Conservation (phyloP, 306 rosid species). For the Hippophae tibetana region DNA sequence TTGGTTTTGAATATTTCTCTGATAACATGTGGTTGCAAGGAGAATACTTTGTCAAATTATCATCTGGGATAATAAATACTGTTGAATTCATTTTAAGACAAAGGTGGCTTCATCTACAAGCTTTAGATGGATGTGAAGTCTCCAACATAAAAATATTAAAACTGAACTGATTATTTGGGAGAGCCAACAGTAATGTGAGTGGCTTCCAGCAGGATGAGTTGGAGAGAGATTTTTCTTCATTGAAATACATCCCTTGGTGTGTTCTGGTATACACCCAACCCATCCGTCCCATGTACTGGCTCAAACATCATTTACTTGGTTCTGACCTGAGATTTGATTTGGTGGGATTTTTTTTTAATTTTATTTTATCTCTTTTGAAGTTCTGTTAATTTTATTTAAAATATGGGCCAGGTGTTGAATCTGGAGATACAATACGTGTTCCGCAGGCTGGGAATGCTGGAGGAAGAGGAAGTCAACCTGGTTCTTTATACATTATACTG, state of each 20-base stretch:
- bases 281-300: no score
- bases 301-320: no score
- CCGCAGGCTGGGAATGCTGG: slow-evolving; percentile 88
- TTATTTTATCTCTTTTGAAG: slow-evolving; percentile 2
- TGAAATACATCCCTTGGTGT: no score
- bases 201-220: no score
- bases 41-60: not conserved
- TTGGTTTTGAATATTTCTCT: slow-evolving; percentile 17
- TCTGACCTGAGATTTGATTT: not conserved
- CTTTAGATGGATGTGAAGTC: no score
- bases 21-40: slow-evolving; percentile 4
- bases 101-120: no score
- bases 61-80: not conserved
- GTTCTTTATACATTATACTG: slow-evolving; percentile 67
- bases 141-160: no score
- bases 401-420: slow-evolving; percentile 63
- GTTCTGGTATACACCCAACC: no score
- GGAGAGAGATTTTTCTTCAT: no score
- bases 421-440: slow-evolving; percentile 88
- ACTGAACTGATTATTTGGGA: no score
- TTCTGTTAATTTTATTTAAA: not conserved
- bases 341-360: not conserved
- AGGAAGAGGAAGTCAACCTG: slow-evolving; percentile 57
- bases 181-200: no score
- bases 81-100: no score